These are phyloP conservation scores for Blastobotrys parvus DNA, from an alignment of 805 yeast genomes.

Conservation along the genomic window DNA sequence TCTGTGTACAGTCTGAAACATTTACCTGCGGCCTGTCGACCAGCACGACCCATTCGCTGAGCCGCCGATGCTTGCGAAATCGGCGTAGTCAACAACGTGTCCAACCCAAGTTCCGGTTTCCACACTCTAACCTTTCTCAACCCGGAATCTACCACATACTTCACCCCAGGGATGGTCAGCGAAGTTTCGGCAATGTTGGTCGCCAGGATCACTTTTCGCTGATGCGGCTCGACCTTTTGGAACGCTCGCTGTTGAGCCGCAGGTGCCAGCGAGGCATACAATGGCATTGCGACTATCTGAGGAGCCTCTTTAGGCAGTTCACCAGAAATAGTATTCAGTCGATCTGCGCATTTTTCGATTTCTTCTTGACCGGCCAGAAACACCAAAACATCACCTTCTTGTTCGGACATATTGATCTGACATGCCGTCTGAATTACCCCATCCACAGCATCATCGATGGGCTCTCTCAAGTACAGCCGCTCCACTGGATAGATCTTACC, in stretches of 20 bases:
- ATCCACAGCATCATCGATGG: slow-evolving; percentile 80
- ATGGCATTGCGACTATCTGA: slow-evolving; percentile 63
- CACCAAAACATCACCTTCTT: slow-evolving; percentile 82
- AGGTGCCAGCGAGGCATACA: slow-evolving; percentile 92
- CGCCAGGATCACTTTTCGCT: slow-evolving; percentile 80
- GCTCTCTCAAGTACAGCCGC: slow-evolving; percentile 51
- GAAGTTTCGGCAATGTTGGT: slow-evolving; percentile 98
- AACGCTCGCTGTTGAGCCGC: slow-evolving; percentile 77
- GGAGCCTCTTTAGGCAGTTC: slow-evolving; percentile 71
- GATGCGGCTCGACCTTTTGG: slow-evolving; percentile 48
- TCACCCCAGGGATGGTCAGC: slow-evolving; percentile 88
- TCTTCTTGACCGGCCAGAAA: slow-evolving; percentile 97
- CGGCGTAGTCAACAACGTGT: slow-evolving; percentile 87
- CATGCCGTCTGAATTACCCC: slow-evolving; percentile 62
- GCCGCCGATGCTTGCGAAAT: slow-evolving; percentile 90
- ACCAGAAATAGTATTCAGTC: slow-evolving; percentile 50
- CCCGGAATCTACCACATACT: slow-evolving; percentile 90
- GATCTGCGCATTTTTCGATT: slow-evolving; percentile 72
- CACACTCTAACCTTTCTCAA: slow-evolving; percentile 88
- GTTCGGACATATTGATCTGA: slow-evolving; percentile 73
- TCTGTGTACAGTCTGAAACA: slow-evolving; percentile 81
- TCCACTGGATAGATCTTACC: slow-evolving; percentile 87
- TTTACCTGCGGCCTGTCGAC: slow-evolving; percentile 91
- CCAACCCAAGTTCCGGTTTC: slow-evolving; percentile 86
- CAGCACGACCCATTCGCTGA: slow-evolving; percentile 98